Evolutionary conservation across 2,329 filamentous ascomycete species (phyloP), one percentile per base, ranked within the genome.

Genomic region (Apiospora pterosperma): DNA sequence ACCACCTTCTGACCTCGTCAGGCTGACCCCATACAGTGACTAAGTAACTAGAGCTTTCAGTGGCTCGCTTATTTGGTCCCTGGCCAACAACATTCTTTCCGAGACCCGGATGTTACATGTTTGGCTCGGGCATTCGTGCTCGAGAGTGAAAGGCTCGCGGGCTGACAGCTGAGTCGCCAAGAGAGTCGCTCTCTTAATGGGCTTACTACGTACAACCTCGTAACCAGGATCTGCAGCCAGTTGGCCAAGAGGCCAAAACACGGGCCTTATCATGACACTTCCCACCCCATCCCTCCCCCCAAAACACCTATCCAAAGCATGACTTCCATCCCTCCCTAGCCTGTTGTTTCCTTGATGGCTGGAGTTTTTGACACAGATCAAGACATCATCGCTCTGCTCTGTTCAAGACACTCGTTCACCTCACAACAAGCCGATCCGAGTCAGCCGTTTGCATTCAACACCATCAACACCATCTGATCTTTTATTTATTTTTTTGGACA

Each of bases 1-100:
- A 55, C n/a, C 48, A 55, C 19, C 25, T 55, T 34, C 48, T 55
- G 21, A 31, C 12, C 31, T 55, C 48, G 48, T 55, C 48, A 34
- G 25, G 48, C 28, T 28, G 48, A 28, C 48, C 48, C 48, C 48
- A 28, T 55, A n/a, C 42, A n/a, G 48, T 55, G n/a, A n/a, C n/a
- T n/a, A n/a, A n/a, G n/a, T n/a, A n/a, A n/a, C n/a, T 55, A 55
- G 48, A 55, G 48, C 48, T 55, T 55, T 55, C 48, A 55, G 48
- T 55, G 48, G 48, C 34, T 55, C 48, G 48, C 48, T 34, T 55
- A 55, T n/a, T 55, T 55, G 34, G 28, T 21, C 48, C 28, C 48
- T 55, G 48, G 48, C 34, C 48, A 19, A 55, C 48, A 25, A 55
- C 48, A 55, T 55, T 55, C 48, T n/a, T 55, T n/a, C 48, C 48